These are phyloP conservation scores for Picea mariana DNA, from an alignment of 83 land plant species.

Conservation along the genomic window DNA sequence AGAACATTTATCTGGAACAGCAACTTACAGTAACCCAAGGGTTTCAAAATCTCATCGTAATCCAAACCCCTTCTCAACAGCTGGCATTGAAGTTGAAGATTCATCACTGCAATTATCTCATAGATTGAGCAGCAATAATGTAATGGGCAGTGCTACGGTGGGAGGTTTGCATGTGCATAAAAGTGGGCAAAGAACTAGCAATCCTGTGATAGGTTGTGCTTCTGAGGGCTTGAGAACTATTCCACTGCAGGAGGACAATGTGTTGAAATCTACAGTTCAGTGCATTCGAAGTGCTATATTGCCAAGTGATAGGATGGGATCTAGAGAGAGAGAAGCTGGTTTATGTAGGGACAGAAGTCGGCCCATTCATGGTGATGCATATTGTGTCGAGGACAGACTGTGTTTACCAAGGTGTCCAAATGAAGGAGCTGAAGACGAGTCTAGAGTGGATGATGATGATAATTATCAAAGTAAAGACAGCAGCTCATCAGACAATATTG, in stretches of 20 bases:
- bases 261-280: neutral
- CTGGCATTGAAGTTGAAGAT: neutral
- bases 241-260: neutral
- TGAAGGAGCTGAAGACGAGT: no score
- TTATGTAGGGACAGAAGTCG: slow-evolving; percentile 1
- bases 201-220: neutral
- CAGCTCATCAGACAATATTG: no score
- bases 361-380: no score
- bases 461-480: no score
- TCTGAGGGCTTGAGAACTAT: neutral
- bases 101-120: neutral
- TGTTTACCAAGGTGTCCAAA: no score
- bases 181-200: neutral
- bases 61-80: neutral
- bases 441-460: no score
- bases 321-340: neutral
- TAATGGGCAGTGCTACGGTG: neutral
- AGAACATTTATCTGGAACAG: neutral
- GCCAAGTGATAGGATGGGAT: neutral
- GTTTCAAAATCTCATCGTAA: neutral
- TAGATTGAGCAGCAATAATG: neutral
- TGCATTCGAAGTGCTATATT: neutral
- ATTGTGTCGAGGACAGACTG: no score
- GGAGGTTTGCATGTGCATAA: neutral
- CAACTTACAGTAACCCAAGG: slow-evolving; percentile 2